phyloP scores from a whole-genome alignment of 768 basidiomycete species.

The Imleria badia region DNA sequence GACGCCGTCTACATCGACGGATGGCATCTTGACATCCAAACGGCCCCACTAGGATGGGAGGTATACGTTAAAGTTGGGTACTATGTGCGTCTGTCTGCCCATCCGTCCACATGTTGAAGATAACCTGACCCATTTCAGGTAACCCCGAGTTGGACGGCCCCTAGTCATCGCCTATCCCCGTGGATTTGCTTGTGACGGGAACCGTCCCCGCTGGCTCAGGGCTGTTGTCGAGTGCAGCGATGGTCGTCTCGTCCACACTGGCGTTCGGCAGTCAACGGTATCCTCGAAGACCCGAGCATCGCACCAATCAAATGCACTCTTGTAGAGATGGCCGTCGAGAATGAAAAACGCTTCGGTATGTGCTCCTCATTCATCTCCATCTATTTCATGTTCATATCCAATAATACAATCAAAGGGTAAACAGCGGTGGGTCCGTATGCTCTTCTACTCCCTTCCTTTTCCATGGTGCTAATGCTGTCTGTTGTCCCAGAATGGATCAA shows the following conservation, averaged over 20 bases:
- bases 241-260: slow-evolving; percentile 86
- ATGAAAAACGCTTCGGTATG: slow-evolving; percentile 78
- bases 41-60: slow-evolving; percentile 72
- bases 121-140: slow-evolving; percentile 37
- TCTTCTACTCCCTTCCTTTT: not conserved
- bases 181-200: slow-evolving; percentile 78
- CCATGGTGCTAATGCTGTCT: slow-evolving; percentile 6
- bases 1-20: slow-evolving; percentile 42
- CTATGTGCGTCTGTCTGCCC: slow-evolving; percentile 48
- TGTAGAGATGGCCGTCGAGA: slow-evolving; percentile 78
- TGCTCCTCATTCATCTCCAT: not conserved
- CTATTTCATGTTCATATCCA: not conserved
- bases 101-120: not conserved
- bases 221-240: slow-evolving; percentile 83
- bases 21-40: slow-evolving; percentile 75
- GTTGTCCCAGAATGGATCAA: slow-evolving; percentile 78
- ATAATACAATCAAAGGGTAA: slow-evolving; percentile 47
- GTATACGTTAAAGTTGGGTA: slow-evolving; percentile 88
- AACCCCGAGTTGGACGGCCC: slow-evolving; percentile 14
- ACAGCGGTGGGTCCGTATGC: slow-evolving; percentile 66
- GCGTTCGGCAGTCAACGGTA: slow-evolving; percentile 75
- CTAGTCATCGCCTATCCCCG: slow-evolving; percentile 46
- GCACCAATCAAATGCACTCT: slow-evolving; percentile 60
- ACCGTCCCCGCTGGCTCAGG: slow-evolving; percentile 87
- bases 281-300: slow-evolving; percentile 35